Evolutionary conservation across 257 asterid genomes (phyloP), one percentile per base, ranked within the genome.

Genomic region (Lithospermum erythrorhizon): DNA sequence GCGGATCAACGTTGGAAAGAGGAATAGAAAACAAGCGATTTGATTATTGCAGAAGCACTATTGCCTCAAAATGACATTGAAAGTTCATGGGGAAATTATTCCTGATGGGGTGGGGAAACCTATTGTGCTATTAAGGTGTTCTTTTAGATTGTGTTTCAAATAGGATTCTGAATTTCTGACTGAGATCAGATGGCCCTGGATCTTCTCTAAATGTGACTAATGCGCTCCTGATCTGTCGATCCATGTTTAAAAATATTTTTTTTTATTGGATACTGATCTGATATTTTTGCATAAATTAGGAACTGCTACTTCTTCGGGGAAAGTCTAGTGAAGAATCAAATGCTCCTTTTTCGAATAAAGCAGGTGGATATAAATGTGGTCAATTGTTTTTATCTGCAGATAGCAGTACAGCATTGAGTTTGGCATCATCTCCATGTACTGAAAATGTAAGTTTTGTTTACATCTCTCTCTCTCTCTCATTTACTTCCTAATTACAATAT

Each of bases 351-450:
- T 51, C 61, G 47, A 68, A 68, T 54, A 81, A 60, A 53, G 72
- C 68, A 65, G 77, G 66, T 61, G 85, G 78, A 73, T 82, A 76
- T 61, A 59, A 68, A 66, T 75, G 75, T 69, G 74, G 80, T 67
- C 83, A 70, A 60, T 72, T 87, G 60, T 73, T 73, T 29, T 55
- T 84, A 66, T 82, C 94, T 2, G 87, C 81, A 58, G 70, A 82
- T 57, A 83, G 75, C 29, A 70, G 78, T 70, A 69, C 87, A 48
- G 69, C 84, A 48, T 71, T 73, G 20, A 80, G 82, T 64, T 76
- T 58, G 61, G 70, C 78, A 68, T 82, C 72, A 41, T 74, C 78
- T 68, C 81, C 72, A 49, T 74, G 84, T 37, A 65, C 70, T 68
- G 70, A 75, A 21, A 70, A 76, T 63, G 95, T 87, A 82, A 73